Percentiles rank a stretch among this genome's conserved stretches.
phyloP scores from a whole-genome alignment of 352 stramenopile species.

The Phytophthora nicotianae region DNA sequence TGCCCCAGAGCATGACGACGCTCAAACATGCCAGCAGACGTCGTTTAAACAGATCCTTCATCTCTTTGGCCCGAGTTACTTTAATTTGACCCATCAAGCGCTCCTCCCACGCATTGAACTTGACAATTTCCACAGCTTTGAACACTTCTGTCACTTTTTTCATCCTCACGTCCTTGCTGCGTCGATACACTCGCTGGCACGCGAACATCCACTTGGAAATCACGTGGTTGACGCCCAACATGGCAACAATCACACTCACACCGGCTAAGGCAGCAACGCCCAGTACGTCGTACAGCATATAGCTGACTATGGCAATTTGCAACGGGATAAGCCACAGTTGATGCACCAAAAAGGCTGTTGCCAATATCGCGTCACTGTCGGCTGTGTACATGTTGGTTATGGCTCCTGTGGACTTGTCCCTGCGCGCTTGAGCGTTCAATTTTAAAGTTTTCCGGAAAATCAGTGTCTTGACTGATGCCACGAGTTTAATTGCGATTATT shows the following conservation, averaged over 20 bases:
- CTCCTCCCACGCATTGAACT: slow-evolving; percentile 93
- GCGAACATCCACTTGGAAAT: slow-evolving; percentile 41
- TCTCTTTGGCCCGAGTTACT: slow-evolving; percentile 35
- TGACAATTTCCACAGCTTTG: slow-evolving; percentile 90
- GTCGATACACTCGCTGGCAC: slow-evolving; percentile 30
- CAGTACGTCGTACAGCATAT: slow-evolving; percentile 54
- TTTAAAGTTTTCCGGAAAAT: slow-evolving; percentile 61
- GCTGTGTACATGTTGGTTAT: slow-evolving; percentile 73
- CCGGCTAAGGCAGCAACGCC: slow-evolving; percentile 44
- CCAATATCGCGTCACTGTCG: slow-evolving; percentile 54
- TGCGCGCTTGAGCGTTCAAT: slow-evolving; percentile 46
- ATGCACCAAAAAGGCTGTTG: slow-evolving; percentile 53
- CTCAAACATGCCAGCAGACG: slow-evolving; percentile 36
- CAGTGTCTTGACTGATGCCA: slow-evolving; percentile 51
- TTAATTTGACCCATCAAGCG: slow-evolving; percentile 75
- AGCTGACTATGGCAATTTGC: slow-evolving; percentile 49
- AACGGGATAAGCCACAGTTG: slow-evolving; percentile 66
- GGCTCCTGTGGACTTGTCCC: slow-evolving; percentile 52
- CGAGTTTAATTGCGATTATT: slow-evolving; percentile 60
- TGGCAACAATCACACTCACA: slow-evolving; percentile 42
- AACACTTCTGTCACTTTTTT: slow-evolving; percentile 66
- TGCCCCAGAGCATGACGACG: slow-evolving; percentile 50
- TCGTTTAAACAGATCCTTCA: slow-evolving; percentile 38
- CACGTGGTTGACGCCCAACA: slow-evolving; percentile 43
- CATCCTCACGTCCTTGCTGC: slow-evolving; percentile 59